Percentiles rank a stretch among this genome's conserved stretches.
Evolutionary conservation across 139 green algal genomes (phyloP).

Genomic region (Spirogloea muscicola): DNA sequence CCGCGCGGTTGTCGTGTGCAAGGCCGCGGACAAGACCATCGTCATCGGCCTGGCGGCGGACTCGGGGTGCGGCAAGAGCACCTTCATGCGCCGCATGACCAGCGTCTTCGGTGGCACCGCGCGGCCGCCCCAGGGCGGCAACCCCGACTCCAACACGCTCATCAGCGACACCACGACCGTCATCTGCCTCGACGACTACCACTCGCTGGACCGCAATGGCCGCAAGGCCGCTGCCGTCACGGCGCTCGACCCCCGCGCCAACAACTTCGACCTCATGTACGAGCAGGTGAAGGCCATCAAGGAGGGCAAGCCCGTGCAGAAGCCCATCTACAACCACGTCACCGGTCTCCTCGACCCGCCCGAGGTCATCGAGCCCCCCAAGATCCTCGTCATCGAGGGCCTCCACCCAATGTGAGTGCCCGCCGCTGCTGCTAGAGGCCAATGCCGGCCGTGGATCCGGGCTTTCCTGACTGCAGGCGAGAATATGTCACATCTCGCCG

Average conservation of each 20-base stretch:
- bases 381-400: slow-evolving; percentile 93
- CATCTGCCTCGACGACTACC: slow-evolving; percentile 99
- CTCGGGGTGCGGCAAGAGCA: slow-evolving; percentile 99
- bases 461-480: too few species aligned
- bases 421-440: too few species aligned
- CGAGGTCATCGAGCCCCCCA: slow-evolving; percentile 82
- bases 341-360: slow-evolving; percentile 89
- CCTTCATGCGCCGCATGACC: slow-evolving; percentile 99
- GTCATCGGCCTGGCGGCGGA: slow-evolving; percentile 97
- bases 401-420: slow-evolving; percentile 77
- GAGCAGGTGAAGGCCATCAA: slow-evolving; percentile 94
- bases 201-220: slow-evolving; percentile 87
- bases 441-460: too few species aligned
- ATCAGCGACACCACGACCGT: slow-evolving; percentile 98
- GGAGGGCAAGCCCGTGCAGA: slow-evolving; percentile 93
- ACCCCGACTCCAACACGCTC: slow-evolving; percentile 95
- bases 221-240: slow-evolving; percentile 87
- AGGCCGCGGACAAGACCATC: slow-evolving; percentile 62
- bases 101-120: slow-evolving; percentile 88
- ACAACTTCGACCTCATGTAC: slow-evolving; percentile 99
- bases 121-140: slow-evolving; percentile 80
- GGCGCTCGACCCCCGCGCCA: slow-evolving; percentile 84
- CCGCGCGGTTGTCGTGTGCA: slow-evolving; percentile 39
- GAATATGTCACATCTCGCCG: too few species aligned
- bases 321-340: slow-evolving; percentile 99